Percentiles rank a stretch among this genome's conserved stretches.
phyloP scores from a whole-genome alignment of 148 eudicot species.

The Persicaria tinctoria region DNA sequence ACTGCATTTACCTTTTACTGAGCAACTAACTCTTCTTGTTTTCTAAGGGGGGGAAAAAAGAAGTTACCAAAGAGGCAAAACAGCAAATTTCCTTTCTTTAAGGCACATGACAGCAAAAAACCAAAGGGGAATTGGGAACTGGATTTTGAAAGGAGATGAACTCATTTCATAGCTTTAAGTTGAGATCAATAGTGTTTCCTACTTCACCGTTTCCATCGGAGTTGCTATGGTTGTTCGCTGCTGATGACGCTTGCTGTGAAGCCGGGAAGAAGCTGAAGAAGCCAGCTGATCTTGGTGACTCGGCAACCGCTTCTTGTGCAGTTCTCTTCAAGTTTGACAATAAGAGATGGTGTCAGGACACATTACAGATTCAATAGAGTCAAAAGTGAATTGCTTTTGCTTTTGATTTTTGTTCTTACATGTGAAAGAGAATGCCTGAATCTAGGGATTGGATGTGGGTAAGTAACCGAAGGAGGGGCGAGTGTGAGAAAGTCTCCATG shows the following conservation, averaged over 20 bases:
- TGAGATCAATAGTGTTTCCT: constrained; percentile 26
- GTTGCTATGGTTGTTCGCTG: constrained; percentile 3
- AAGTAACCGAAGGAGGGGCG: constrained; percentile 16
- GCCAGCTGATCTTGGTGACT: constrained; percentile 2
- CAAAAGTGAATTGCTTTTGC: constrained; percentile 15
- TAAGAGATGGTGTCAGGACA: background rate
- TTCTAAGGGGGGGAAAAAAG: background rate
- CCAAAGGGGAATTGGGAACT: background rate
- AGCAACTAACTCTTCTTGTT: background rate
- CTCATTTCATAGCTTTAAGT: constrained; percentile 19
- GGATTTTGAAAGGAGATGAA: background rate
- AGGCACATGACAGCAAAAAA: background rate
- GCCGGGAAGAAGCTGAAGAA: constrained; percentile 13
- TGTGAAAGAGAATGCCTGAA: constrained; percentile 14
- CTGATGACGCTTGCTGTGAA: background rate
- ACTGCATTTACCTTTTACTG: constrained; percentile 11
- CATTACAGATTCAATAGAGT: background rate
- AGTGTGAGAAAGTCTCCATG: constrained; percentile 19
- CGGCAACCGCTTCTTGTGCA: background rate
- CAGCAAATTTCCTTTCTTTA: background rate
- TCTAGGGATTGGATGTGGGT: constrained; percentile 21
- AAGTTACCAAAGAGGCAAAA: background rate
- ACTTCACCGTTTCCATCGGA: constrained; percentile 13
- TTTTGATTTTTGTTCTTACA: constrained; percentile 14
- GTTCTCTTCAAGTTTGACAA: constrained; percentile 9